These are phyloP conservation scores for Adenanthera pavonina DNA, from an alignment of 306 rosid species.

Conservation along the genomic window DNA sequence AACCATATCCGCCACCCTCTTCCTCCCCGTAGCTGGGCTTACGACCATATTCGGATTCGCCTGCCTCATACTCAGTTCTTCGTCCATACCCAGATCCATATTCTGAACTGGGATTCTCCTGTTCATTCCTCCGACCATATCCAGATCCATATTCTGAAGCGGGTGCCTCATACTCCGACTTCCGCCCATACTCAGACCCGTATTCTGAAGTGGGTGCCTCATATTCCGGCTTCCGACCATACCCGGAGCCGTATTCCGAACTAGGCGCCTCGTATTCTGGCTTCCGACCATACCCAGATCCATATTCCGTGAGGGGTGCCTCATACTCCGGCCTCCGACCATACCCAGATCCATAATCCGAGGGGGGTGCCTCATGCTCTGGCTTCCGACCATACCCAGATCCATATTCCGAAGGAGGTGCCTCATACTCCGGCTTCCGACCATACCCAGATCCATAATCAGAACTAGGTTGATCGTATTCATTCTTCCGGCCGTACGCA, in stretches of 20 bases:
- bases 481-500: constrained; percentile 2
- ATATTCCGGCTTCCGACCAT: not conserved
- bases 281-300: constrained; percentile 8
- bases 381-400: constrained; percentile 39
- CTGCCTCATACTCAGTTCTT: constrained; percentile 15
- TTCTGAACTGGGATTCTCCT: not conserved
- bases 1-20: constrained; percentile 42
- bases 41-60: constrained; percentile 39
- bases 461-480: not conserved
- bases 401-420: not conserved
- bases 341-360: not conserved
- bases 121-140: not conserved
- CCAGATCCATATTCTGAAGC: constrained; percentile 42
- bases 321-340: constrained; percentile 43
- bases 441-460: not conserved
- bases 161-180: constrained; percentile 9
- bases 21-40: constrained; percentile 56
- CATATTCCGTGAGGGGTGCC: constrained; percentile 3
- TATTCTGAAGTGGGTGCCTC: constrained; percentile 17
- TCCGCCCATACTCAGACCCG: constrained; percentile 26
- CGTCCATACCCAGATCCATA: constrained; percentile 22
- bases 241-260: constrained; percentile 44
- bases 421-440: not conserved
- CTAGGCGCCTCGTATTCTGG: not conserved
- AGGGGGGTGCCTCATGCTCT: constrained; percentile 21